These are phyloP conservation scores for Rhizopus delemar DNA, from an alignment of 371 early-diverging fungal genomes.

Conservation along the genomic window DNA sequence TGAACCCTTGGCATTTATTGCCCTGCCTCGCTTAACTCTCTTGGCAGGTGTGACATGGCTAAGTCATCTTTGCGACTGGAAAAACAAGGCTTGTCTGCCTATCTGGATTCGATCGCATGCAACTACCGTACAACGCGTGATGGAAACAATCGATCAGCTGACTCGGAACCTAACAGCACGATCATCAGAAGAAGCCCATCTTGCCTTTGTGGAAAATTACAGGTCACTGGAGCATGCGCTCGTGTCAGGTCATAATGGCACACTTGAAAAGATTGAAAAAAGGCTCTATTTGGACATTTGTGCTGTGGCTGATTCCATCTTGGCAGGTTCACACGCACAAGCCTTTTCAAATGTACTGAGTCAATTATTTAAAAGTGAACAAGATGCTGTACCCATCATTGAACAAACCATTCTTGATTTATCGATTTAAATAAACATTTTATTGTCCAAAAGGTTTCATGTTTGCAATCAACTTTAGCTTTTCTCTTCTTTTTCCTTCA, in stretches of 20 bases:
- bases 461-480: background rate
- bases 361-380: constrained; percentile 20
- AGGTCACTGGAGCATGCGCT: constrained; percentile 12
- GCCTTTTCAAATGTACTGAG: constrained; percentile 15
- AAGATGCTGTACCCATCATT: constrained; percentile 19
- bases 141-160: background rate
- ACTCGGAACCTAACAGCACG: constrained; percentile 1
- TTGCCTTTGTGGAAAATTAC: constrained; percentile 15
- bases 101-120: constrained; percentile 15
- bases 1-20: constrained; percentile 30
- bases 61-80: constrained; percentile 26
- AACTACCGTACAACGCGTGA: background rate
- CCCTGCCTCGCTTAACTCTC: constrained; percentile 30
- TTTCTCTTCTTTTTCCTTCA: background rate
- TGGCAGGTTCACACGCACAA: constrained; percentile 18
- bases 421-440: constrained; percentile 10
- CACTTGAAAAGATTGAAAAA: constrained; percentile 5
- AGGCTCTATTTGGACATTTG: constrained; percentile 20
- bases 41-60: constrained; percentile 35
- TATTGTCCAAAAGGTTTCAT: background rate
- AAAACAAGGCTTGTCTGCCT: constrained; percentile 7
- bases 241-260: constrained; percentile 4
- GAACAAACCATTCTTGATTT: constrained; percentile 15
- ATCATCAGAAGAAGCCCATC: constrained; percentile 14
- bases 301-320: constrained; percentile 17